These are phyloP conservation scores for Erucastrum elatum DNA, from an alignment of 345 rosid genomes.

Conservation along the genomic window DNA sequence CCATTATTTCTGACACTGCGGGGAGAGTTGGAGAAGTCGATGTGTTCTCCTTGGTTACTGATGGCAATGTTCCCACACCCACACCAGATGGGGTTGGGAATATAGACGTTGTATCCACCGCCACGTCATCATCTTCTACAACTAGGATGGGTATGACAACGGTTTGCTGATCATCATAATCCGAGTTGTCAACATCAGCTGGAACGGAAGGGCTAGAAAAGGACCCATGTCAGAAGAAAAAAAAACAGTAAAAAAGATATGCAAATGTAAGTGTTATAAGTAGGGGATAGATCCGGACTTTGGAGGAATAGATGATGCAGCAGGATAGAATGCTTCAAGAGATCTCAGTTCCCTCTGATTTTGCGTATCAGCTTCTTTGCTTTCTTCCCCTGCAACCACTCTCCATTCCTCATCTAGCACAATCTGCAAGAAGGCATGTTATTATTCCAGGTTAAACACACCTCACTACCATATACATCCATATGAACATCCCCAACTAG, in stretches of 20 bases:
- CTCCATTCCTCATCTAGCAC: constrained; percentile 58
- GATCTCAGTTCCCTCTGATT: constrained; percentile 85
- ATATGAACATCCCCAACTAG: constrained; percentile 19
- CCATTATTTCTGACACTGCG: constrained; percentile 58
- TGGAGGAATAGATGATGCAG: constrained; percentile 79
- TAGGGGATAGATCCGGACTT: constrained; percentile 49
- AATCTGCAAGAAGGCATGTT: constrained; percentile 51
- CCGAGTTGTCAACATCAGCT: constrained; percentile 46
- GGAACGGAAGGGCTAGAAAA: constrained; percentile 58
- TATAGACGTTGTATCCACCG: constrained; percentile 46
- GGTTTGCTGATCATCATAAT: constrained; percentile 48
- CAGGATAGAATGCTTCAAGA: constrained; percentile 95
- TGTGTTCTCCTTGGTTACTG: constrained; percentile 39
- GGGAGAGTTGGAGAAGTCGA: constrained; percentile 39
- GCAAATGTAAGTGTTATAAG: background rate
- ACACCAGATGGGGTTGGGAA: constrained; percentile 23
- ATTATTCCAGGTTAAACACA: constrained; percentile 31
- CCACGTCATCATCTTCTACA: constrained; percentile 81
- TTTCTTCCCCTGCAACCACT: constrained; percentile 93
- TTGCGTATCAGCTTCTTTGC: constrained; percentile 67
- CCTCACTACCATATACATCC: background rate
- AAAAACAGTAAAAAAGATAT: background rate
- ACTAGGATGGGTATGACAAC: constrained; percentile 68
- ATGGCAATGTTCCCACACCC: constrained; percentile 22
- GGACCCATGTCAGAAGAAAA: constrained; percentile 12